Evolutionary conservation across 2,329 filamentous ascomycete species (phyloP).

Genomic region (Aureobasidium lini): DNA sequence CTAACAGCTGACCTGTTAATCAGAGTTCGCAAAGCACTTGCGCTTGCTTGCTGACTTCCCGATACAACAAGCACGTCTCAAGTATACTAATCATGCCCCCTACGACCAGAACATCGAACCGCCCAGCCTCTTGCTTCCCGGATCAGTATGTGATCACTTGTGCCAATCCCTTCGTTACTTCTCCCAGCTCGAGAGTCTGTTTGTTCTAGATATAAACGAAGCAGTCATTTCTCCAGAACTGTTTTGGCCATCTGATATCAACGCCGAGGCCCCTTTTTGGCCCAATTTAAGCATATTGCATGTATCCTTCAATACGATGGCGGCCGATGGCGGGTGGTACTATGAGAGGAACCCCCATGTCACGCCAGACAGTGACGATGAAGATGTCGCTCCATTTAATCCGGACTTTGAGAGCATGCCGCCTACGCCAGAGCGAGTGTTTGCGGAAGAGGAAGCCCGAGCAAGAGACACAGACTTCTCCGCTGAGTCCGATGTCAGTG

Average conservation of each 20-base stretch:
- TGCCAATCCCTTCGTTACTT: background rate
- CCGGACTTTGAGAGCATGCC: background rate
- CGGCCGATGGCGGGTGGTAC: background rate
- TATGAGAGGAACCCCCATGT: background rate
- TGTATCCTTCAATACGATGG: background rate
- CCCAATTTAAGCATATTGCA: background rate
- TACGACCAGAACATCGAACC: background rate
- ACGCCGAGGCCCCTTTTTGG: background rate
- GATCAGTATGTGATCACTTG: background rate
- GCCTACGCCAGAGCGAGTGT: background rate
- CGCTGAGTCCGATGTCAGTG: background rate
- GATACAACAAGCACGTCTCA: background rate
- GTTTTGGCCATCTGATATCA: background rate
- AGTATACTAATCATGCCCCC: background rate
- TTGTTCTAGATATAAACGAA: background rate
- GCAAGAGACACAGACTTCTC: background rate
- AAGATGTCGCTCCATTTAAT: background rate
- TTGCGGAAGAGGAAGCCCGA: background rate
- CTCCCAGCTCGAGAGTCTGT: background rate
- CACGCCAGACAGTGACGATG: background rate
- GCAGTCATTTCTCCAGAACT: background rate
- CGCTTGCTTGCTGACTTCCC: background rate
- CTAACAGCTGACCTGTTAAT: background rate
- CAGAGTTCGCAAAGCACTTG: background rate
- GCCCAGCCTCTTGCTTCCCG: background rate